Evolutionary conservation across 768 basidiomycete genomes (phyloP), one percentile per base, ranked within the genome.

Genomic region (Leccinum arenicola): DNA sequence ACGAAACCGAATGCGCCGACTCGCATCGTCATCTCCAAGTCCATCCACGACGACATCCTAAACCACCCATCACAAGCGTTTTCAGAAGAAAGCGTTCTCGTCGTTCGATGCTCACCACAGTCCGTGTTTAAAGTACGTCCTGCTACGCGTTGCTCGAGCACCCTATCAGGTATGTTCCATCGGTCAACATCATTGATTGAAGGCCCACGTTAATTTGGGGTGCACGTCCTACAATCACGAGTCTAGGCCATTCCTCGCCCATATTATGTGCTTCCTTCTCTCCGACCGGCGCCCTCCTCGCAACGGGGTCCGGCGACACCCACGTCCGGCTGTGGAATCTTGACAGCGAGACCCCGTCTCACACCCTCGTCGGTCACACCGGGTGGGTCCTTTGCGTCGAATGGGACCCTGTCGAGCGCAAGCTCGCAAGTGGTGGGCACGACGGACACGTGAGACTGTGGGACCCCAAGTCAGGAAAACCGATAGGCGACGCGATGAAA

Each of bases 351-450:
- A 89, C 86, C 6, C 96, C 97, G 1, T 92, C 91, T 43, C 89
- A 92, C 69, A 88, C 87, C 14, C 80, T 98, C 17, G 75, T 82
- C 0, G 97, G 97, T 0, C 97, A 99, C 69, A 86, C 86, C 64
- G 95, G 95, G 1, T 98, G 95, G 96, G 94, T 99, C 2, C 80
- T 98, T 2, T 98, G 94, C 65, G 91, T 95, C 5, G 97, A 98
- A 68, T 99, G 96, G 95, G 95, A 98, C 67, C 91, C 91, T 0
- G 82, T 91, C 80, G 95, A 98, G 69, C 78, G 94, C 48, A 88
- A 87, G 66, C 76, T 98, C 14, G 96, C 95, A 0, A 94, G 92
- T 4, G 97, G 97, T 1, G 95, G 95, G 0, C 89, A 98, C 68
- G 95, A 99, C 72, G 91, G 93, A 17, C 90, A 94, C 66, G 92